Percentiles rank a stretch among this genome's conserved stretches.
These are phyloP conservation scores for Trifolium repens DNA, from an alignment of 306 rosid genomes.

Conservation along the genomic window DNA sequence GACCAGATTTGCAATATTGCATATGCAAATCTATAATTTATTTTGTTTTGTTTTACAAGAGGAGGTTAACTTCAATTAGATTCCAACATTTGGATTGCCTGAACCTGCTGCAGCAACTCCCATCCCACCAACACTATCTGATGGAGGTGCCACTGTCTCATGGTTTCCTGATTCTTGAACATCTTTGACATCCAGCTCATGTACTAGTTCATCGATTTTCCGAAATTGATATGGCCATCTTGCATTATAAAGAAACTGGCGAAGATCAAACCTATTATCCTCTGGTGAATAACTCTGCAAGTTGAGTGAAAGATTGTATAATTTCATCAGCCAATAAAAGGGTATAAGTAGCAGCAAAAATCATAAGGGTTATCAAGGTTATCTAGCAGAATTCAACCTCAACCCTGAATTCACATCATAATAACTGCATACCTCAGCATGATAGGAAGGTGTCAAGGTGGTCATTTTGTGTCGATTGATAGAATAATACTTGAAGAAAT, in stretches of 20 bases:
- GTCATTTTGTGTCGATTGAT: slow-evolving; percentile 96
- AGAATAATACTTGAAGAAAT: slow-evolving; percentile 94
- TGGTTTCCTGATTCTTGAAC: slow-evolving; percentile 51
- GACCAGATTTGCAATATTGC: slow-evolving; percentile 26
- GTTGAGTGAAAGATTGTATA: slow-evolving; percentile 27
- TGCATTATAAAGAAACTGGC: slow-evolving; percentile 84
- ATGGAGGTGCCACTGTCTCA: slow-evolving; percentile 47
- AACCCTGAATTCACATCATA: not conserved
- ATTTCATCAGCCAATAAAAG: slow-evolving; percentile 29
- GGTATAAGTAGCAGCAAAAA: slow-evolving; percentile 15
- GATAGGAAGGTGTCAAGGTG: slow-evolving; percentile 87
- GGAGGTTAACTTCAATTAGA: slow-evolving; percentile 37
- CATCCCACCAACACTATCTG: slow-evolving; percentile 72
- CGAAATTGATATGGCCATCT: slow-evolving; percentile 94
- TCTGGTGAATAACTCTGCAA: slow-evolving; percentile 96
- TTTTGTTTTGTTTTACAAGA: slow-evolving; percentile 22
- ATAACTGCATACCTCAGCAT: slow-evolving; percentile 73
- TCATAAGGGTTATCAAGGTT: not conserved
- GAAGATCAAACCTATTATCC: slow-evolving; percentile 89
- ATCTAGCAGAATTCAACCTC: slow-evolving; percentile 1
- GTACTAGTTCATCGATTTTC: slow-evolving; percentile 82
- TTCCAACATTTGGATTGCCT: slow-evolving; percentile 88
- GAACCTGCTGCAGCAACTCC: slow-evolving; percentile 96
- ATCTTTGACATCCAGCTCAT: slow-evolving; percentile 59
- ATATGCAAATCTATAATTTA: slow-evolving; percentile 15